Percentiles rank a stretch among this genome's conserved stretches.
Evolutionary conservation across 768 basidiomycete genomes (phyloP).

Genomic region (Hygrophoropsis aurantiaca): DNA sequence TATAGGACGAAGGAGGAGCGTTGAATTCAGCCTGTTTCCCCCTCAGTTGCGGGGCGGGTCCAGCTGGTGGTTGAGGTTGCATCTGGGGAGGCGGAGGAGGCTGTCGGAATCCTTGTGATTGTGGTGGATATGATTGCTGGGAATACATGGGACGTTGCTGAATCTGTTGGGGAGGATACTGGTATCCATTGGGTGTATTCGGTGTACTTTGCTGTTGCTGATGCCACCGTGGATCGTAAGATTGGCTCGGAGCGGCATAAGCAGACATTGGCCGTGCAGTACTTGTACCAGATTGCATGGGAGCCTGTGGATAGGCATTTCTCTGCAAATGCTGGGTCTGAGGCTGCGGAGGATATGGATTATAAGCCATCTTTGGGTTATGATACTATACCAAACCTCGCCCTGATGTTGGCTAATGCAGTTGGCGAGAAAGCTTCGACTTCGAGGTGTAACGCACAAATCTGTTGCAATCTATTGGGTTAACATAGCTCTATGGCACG

Average conservation of each 20-base stretch:
- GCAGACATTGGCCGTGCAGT: not conserved
- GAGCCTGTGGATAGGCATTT: not conserved
- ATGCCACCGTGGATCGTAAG: constrained; percentile 10
- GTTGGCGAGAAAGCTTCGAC: too few relatives aligned
- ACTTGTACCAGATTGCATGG: not conserved
- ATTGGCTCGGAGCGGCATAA: constrained; percentile 7
- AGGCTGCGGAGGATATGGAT: constrained; percentile 14
- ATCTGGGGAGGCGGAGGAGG: constrained; percentile 14
- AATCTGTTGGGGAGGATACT: constrained; percentile 11
- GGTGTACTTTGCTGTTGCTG: constrained; percentile 15
- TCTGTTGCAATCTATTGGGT: not conserved
- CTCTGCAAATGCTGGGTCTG: constrained; percentile 7
- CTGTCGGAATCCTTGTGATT: constrained; percentile 19
- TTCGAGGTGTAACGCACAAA: too few relatives aligned
- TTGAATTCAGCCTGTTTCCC: constrained; percentile 7
- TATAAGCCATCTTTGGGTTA: constrained; percentile 16
- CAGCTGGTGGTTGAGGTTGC: constrained; percentile 9
- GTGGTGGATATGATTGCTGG: constrained; percentile 15
- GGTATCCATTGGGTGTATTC: constrained; percentile 18
- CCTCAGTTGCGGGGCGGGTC: constrained; percentile 6
- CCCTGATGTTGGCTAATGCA: too few relatives aligned
- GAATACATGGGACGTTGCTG: constrained; percentile 5
- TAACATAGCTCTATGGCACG: not conserved
- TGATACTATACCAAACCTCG: not conserved
- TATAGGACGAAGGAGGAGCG: constrained; percentile 12